Base-by-base conservation (phyloP, 768 basidiomycete species). In the Auricularia cornea region DNA sequence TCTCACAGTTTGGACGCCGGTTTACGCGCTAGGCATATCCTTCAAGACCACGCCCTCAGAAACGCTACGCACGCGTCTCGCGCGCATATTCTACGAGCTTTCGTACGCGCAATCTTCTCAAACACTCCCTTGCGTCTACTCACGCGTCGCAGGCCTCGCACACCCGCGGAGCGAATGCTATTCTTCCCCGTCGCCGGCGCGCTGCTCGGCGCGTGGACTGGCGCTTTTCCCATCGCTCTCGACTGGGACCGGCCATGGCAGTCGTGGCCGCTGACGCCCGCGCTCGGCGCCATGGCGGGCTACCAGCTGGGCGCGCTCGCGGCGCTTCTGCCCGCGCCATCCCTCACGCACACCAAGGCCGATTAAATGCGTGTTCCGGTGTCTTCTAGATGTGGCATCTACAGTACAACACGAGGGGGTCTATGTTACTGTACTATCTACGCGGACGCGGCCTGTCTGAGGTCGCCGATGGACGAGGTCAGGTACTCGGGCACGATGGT, bases 211-310 rank as follows among this genome's bases (percentile, higher is more conserved):
- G 80, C 83, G 52, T 97, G 94, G 95, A 38, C 82, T 16, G 94
- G 94, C 18, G 84, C 83, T 11, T 79, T 95, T 56, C 91, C 93
- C 2, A 87, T 94, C 56, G 90, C 92, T 0, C 84, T 98, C 20
- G 96, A 98, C 75, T 98, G 96, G 96, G 94, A 94, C 70, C 83
- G 93, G 40, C 92, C 95, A 6, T 98, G 95, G 95, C 96, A 98
- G 90, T 84, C 87, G 29, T 95, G 90, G 88, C 93, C 92, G 14
- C 77, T 94, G 62, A 88, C 89, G 1, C 86, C 89, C 14, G 83
- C 89, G 14, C 84, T 84, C 68, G 88, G 90, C 26, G 84, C 89
- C 23, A 75, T 92, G 20, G 68, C 79, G 23, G 92, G 92, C 8
- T 86, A 89, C 68, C 83, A 87, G 23, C 69, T 89, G 32, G 69